Percentiles rank a stretch among this genome's conserved stretches.
phyloP scores from a whole-genome alignment of 73 alveolate genomes.

The Tetrahymena malaccensis region DNA sequence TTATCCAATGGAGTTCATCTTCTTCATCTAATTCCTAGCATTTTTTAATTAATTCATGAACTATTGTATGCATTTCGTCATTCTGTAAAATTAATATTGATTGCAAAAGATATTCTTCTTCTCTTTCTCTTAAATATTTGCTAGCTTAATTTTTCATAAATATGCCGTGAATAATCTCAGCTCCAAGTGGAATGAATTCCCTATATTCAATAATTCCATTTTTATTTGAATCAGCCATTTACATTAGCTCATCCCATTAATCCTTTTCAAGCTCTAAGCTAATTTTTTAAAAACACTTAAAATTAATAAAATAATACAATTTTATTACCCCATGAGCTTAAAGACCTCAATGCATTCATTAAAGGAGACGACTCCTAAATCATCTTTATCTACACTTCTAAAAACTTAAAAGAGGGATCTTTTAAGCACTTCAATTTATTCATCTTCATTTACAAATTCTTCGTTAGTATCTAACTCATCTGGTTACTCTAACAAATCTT shows the following conservation, averaged over 20 bases:
- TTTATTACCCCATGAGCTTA: conserved; percentile 15
- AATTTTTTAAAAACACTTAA: not conserved
- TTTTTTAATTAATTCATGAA: conserved; percentile 1
- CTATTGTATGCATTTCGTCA: not conserved
- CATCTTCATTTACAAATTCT: not conserved
- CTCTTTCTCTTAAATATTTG: conserved; percentile 29
- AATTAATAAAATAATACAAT: not conserved
- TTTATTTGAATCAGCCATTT: conserved; percentile 5
- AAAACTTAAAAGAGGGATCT: conserved; percentile 24
- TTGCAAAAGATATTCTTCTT: conserved; percentile 31
- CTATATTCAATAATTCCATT: conserved; percentile 28
- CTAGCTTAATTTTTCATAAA: conserved; percentile 19
- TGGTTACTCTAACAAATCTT: not conserved
- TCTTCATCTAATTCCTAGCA: conserved; percentile 20
- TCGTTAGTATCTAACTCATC: not conserved
- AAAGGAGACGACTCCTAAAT: conserved; percentile 28
- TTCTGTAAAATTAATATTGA: conserved; percentile 11
- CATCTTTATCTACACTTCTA: conserved; percentile 36
- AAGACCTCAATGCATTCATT: conserved; percentile 24
- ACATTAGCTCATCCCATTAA: conserved; percentile 11
- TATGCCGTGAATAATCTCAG: conserved; percentile 20
- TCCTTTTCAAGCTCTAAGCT: conserved; percentile 15
- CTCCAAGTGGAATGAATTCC: conserved; percentile 16
- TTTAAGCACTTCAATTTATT: conserved; percentile 11
- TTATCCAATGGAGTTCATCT: conserved; percentile 9